These are phyloP conservation scores for Benincasa hispida DNA, from an alignment of 306 rosid genomes.

Conservation along the genomic window DNA sequence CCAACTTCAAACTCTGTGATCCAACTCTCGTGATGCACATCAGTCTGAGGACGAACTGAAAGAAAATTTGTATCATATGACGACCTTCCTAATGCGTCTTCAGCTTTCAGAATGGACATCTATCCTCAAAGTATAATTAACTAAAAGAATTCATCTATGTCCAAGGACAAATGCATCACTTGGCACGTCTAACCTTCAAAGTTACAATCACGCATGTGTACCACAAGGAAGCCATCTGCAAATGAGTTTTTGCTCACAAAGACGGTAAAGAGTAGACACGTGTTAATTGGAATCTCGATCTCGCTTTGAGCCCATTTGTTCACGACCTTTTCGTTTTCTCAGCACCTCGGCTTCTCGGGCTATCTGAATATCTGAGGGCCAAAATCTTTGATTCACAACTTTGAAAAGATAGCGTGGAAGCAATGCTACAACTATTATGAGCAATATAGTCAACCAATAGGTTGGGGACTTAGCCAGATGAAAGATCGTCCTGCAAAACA, in stretches of 20 bases:
- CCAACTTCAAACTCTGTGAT: not conserved
- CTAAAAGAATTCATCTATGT: not conserved
- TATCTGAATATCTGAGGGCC: conserved; percentile 93
- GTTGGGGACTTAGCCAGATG: conserved; percentile 55
- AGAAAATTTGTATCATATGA: not conserved
- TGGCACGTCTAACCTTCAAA: conserved; percentile 32
- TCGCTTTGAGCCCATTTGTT: conserved; percentile 27
- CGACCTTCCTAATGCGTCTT: not conserved
- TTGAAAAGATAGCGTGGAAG: conserved; percentile 78
- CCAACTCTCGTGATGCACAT: not conserved
- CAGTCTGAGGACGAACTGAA: not conserved
- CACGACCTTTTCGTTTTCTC: conserved; percentile 12
- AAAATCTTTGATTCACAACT: conserved; percentile 51
- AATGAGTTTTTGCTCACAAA: conserved; percentile 16
- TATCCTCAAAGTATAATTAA: not conserved
- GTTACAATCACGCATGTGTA: conserved; percentile 17
- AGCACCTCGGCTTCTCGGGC: conserved; percentile 65
- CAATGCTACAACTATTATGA: conserved; percentile 57
- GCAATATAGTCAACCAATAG: conserved; percentile 75
- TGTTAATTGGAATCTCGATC: conserved; percentile 40
- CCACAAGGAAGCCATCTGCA: conserved; percentile 29
- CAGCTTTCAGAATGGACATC: conserved; percentile 5
- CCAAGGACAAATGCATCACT: conserved; percentile 2
- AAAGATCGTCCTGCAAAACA: conserved; percentile 61
- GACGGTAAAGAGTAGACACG: conserved; percentile 5